Conservation (phyloP, 345 rosid genomes). For the Eucalyptus regnans region DNA sequence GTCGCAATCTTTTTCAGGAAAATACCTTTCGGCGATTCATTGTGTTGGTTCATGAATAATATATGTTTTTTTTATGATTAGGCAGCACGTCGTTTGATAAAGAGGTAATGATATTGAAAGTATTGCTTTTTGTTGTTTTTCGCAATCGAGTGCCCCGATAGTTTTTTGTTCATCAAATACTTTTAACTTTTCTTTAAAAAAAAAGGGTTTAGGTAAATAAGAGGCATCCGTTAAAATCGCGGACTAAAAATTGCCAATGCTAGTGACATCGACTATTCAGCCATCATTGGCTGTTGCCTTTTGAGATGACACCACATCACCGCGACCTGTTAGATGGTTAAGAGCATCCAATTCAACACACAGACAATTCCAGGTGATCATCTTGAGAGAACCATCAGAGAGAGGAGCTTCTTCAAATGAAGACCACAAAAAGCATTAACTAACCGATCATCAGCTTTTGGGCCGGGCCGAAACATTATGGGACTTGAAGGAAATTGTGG, state of each 20-base stretch:
- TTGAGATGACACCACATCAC: no score
- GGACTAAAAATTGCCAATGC: no score
- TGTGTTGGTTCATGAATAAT: rapidly evolving
- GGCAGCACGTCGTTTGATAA: not conserved
- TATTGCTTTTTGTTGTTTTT: not conserved
- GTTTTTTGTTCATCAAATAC: no score
- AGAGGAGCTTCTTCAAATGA: not conserved
- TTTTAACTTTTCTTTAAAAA: no score
- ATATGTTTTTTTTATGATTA: not conserved
- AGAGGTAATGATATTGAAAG: not conserved
- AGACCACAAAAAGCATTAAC: not conserved
- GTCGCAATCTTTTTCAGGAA: rapidly evolving
- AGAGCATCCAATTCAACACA: no score
- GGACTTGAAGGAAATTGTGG: no score
- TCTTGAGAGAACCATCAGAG: not conserved
- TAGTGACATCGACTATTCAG: no score
- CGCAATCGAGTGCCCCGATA: not conserved
- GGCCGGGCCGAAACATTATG: no score
- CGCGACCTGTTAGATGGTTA: no score
- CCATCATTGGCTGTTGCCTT: no score
- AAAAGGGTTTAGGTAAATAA: not conserved
- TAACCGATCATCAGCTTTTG: not conserved
- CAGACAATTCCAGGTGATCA: not conserved
- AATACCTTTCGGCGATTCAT: no score
- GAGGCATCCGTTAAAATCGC: no score